Percentiles rank a stretch among this genome's conserved stretches.
Evolutionary conservation across 495 filamentous ascomycete species (phyloP).

Genomic region (Trichoderma gamsii): DNA sequence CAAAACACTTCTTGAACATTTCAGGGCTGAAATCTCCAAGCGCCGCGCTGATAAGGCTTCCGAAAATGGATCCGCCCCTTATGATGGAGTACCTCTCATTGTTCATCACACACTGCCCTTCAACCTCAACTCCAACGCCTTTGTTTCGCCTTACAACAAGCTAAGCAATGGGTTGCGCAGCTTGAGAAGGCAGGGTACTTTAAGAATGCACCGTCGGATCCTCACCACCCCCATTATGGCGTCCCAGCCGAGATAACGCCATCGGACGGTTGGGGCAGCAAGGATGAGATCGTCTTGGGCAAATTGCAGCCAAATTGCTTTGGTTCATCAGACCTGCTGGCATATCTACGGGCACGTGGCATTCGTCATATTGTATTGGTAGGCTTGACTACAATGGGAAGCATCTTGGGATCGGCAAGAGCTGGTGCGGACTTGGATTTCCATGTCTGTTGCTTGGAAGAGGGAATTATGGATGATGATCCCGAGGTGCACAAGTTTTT

Average conservation of each 20-base stretch:
- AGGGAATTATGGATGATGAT: neutral
- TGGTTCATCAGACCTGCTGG: constrained; percentile 5
- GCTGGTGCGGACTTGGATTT: constrained; percentile 10
- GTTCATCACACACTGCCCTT: constrained; percentile 13
- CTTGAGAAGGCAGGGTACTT: constrained; percentile 10
- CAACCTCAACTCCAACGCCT: constrained; percentile 14
- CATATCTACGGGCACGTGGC: constrained; percentile 5
- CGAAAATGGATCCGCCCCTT: neutral
- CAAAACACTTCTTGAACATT: neutral
- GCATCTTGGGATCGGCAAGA: constrained; percentile 11
- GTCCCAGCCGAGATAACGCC: neutral
- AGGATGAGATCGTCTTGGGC: neutral
- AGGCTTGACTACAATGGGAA: constrained; percentile 13
- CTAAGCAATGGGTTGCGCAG: constrained; percentile 1
- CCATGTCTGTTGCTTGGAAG: neutral
- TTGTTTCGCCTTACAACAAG: constrained; percentile 15
- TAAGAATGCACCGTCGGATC: neutral
- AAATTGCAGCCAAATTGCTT: neutral
- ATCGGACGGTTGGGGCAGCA: neutral
- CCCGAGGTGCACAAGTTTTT: neutral
- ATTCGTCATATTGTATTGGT: constrained; percentile 5
- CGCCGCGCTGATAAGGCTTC: neutral
- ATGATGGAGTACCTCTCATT: constrained; percentile 9
- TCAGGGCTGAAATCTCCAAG: neutral
- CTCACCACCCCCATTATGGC: neutral